Conservation (phyloP, 257 asterid genomes). For the Schizonepeta tenuifolia region DNA sequence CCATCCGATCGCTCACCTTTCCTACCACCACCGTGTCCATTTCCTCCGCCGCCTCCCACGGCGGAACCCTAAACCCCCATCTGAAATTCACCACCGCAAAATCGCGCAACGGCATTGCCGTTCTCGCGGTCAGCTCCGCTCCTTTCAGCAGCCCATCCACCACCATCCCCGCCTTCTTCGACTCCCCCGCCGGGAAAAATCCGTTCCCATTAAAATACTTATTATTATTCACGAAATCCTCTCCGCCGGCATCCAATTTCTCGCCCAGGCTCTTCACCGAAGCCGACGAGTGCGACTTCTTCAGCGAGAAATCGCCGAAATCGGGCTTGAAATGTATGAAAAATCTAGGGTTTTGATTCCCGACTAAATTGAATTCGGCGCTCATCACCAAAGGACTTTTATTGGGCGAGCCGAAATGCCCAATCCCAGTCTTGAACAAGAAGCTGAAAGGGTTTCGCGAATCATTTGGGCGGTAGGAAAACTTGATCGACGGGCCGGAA, state of each 20-base stretch:
- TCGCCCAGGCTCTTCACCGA: conserved; percentile 43
- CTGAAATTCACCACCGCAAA: conserved; percentile 64
- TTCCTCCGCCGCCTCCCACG: conserved; percentile 45
- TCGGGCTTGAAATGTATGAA: conserved; percentile 84
- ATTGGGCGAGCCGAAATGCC: conserved; percentile 83
- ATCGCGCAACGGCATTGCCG: conserved; percentile 63
- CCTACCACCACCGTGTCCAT: conserved; percentile 62
- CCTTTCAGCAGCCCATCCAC: conserved; percentile 59
- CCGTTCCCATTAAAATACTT: conserved; percentile 31
- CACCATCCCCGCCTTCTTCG: conserved; percentile 55
- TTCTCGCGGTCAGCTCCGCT: conserved; percentile 64
- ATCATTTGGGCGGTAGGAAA: conserved; percentile 84
- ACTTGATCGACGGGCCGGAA: conserved; percentile 70
- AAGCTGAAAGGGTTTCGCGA: conserved; percentile 73
- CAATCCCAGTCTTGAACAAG: conserved; percentile 82
- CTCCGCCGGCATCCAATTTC: conserved; percentile 36
- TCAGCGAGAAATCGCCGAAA: conserved; percentile 77
- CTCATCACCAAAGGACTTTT: conserved; percentile 90
- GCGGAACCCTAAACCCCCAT: conserved; percentile 90
- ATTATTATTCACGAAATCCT: conserved; percentile 33
- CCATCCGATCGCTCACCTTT: conserved; percentile 40
- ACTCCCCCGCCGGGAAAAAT: conserved; percentile 52
- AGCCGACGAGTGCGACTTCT: conserved; percentile 63
- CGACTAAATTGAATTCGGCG: conserved; percentile 73
- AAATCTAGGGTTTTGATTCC: conserved; percentile 76